Conservation (phyloP, 1,139 yeast species). For the Petasospora rhodanensis region DNA sequence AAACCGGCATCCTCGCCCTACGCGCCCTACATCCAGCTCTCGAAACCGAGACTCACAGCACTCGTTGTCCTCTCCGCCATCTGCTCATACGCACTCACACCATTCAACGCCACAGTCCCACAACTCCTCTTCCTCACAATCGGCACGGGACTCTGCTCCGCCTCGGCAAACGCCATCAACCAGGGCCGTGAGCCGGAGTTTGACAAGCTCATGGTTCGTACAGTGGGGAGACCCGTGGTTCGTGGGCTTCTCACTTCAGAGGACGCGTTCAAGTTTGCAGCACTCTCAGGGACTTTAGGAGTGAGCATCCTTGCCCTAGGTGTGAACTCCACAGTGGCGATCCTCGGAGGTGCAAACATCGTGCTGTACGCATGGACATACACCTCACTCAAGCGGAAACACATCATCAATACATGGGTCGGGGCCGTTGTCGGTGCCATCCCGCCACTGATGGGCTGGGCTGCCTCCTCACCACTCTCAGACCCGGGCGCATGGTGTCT, state of each 20-base stretch:
- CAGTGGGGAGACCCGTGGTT: conserved; percentile 87
- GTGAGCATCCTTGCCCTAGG: conserved; percentile 66
- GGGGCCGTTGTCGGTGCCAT: conserved; percentile 98
- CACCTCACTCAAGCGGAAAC: conserved; percentile 81
- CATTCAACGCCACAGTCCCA: conserved; percentile 64
- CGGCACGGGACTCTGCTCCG: conserved; percentile 87
- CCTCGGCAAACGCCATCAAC: conserved; percentile 93
- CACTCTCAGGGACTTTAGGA: conserved; percentile 67
- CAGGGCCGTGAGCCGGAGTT: conserved; percentile 95
- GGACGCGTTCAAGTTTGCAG: conserved; percentile 82
- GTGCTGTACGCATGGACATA: conserved; percentile 83
- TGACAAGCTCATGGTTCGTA: conserved; percentile 84
- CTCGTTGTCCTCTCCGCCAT: conserved; percentile 87
- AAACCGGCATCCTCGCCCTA: no score
- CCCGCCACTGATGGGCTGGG: conserved; percentile 99
- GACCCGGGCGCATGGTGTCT: conserved; percentile 96
- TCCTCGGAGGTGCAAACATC: conserved; percentile 72
- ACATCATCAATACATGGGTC: conserved; percentile 93
- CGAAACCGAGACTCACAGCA: conserved; percentile 86
- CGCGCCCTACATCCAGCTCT: conserved; percentile 67
- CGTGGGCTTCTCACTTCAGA: conserved; percentile 69
- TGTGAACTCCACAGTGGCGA: conserved; percentile 81
- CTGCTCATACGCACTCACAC: conserved; percentile 91
- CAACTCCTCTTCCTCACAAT: conserved; percentile 67
- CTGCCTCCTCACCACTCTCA: conserved; percentile 75